Base-by-base conservation (phyloP, 2,329 filamentous ascomycete genomes). In the Chaetomiaceae sp. region DNA sequence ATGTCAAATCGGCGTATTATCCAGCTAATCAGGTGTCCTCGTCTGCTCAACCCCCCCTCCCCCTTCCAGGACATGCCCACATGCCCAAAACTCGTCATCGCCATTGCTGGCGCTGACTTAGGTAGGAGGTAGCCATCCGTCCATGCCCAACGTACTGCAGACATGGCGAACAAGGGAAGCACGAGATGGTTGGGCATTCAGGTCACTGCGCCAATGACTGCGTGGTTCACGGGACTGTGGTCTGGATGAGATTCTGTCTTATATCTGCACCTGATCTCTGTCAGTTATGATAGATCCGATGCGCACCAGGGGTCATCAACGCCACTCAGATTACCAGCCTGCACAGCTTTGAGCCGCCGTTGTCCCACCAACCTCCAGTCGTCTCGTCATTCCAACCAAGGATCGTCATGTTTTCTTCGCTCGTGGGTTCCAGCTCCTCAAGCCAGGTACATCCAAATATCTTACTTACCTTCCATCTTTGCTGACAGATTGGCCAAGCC, bases 201-300 rank as follows among this genome's bases (percentile, higher is more conserved):
- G 19, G n/a, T 39, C 45, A 41, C 16, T n/a, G n/a, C 25, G 3
- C 23, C 21, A 38, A 12, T 27, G 8, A n/a, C n/a, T n/a, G n/a
- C n/a, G n/a, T n/a, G n/a, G n/a, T n/a, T n/a, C n/a, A n/a, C n/a
- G n/a, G n/a, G n/a, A n/a, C n/a, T n/a, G n/a, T n/a, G n/a, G n/a
- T n/a, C n/a, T n/a, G n/a, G n/a, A n/a, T n/a, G n/a, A n/a, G n/a
- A n/a, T n/a, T n/a, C n/a, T n/a, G n/a, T n/a, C n/a, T 48, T 55
- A 56, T 48, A 50, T 52, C 34, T 37, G 34, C 38, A 20, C 12
- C 16, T 43, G 30, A 40, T 48, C 34, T 54, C 55, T 56, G 40
- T 58, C 53, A 56, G 50, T 56, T 58, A 16, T 56, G 55, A 56
- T 34, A 50, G 48, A 58, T 56, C 51, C 54, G 39, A 8, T 19